Base-by-base conservation (phyloP, 2,329 filamentous ascomycete genomes). In the Cladophialophora psammophila region DNA sequence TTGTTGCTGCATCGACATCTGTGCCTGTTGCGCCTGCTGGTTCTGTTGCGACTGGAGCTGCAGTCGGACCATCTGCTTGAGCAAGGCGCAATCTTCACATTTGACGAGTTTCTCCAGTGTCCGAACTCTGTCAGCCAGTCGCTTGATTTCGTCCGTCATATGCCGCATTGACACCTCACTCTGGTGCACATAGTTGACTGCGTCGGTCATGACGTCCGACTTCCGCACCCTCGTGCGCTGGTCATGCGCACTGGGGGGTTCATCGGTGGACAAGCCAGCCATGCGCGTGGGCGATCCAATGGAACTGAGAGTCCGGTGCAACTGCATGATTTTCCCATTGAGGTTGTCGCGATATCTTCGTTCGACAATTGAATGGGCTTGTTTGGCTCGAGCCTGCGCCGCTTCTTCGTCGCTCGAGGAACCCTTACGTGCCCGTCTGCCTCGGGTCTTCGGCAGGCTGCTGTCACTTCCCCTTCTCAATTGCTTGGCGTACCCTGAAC, bases 261-360 rank as follows among this genome's bases (percentile, higher is more conserved):
- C 65, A 15, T 67, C 59, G 18, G 60, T 54, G 8, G 60, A 55
- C 50, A 60, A 57, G 32, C 64, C 64, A 15, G 57, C 60, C 32
- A 60, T 20, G 5, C 67, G 58, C 15, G 66, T 31, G 18, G 61
- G 61, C 18, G 62, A 62, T 50, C 65, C 65, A 26, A 66, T 64
- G 32, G 66, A 50, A 26, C 36, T 36, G 31, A 73, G 60, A 15
- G 69, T 68, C n/a, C 64, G 64, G 45, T 73, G 70, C 31, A 73
- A 60, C 55, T 73, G 69, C 60, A 68, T 67, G 61, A 73, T 72
- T 57, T 73, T 73, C 36, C 69, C 70, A 35, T 73, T 73, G 34
- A 73, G 67, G 54, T 73, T 73, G 63, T 73, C 71, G 4, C 71
- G 64, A 60, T 73, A 73, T 57, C 70, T 59, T 31, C 70, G 63